Base-by-base conservation (phyloP, 1,139 yeast genomes). In the Meyerozyma sp. region DNA sequence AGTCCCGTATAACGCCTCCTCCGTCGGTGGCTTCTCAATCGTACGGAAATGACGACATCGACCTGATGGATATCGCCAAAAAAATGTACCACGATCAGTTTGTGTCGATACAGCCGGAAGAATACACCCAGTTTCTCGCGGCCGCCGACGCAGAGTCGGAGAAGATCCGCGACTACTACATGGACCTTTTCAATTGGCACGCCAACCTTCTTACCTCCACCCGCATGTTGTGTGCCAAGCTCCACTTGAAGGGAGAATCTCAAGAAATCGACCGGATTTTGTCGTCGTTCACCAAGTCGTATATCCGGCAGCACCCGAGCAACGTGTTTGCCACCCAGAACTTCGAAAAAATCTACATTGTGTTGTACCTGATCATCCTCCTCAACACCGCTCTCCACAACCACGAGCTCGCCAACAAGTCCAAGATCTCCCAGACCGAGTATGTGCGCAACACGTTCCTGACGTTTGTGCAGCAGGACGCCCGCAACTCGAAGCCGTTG, bases 231-330 rank as follows among this genome's bases (percentile, higher is more conserved):
- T 87, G 95, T 51, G 72, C 78, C 26, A 77, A 73, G 50, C 59
- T 89, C 25, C 85, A 84, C 59, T 71, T 89, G 55, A 82, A 81
- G 54, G 96, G 95, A 2, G 96, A 89, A 60, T 81, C 94, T 1
- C 94, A 86, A 54, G 88, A 84, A 55, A 78, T 89, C 46, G 96
- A 88, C 62, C 73, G 88, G 40, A 75, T 88, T 20, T 65, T 89
- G 46, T 83, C 84, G 37, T 71, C 84, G 1, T 83, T 87, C 58
- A 75, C 95, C 21, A 75, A 76, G 47, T 75, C 85, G 45, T 89
- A 91, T 52, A 85, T 77, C 61, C 60, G 70, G 59, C 61, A 75
- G 68, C 65, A 74, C 66, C 70, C 81, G 50, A 56, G 58, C 13
- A 75, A 72, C 50, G 67, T 74, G 10, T 79, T 81, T 56, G 74